These are phyloP conservation scores for Colletotrichum lentis DNA, from an alignment of 2,329 filamentous ascomycete species.

Conservation along the genomic window DNA sequence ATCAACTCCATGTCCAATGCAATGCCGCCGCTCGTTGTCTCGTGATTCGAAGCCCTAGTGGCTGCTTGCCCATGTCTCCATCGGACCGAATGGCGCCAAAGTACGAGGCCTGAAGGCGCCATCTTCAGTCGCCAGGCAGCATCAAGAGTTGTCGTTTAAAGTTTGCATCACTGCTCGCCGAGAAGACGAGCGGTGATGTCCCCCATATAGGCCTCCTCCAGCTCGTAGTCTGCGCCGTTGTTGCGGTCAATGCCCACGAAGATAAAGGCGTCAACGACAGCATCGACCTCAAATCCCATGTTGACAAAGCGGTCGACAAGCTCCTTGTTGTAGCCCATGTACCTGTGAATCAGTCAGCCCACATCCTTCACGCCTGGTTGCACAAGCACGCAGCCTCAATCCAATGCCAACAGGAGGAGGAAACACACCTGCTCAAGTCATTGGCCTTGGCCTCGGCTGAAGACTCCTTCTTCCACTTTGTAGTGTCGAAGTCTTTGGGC, in stretches of 20 bases:
- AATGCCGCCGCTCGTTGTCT: conserved; percentile 1
- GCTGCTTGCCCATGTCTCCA: neutral
- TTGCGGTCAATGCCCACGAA: conserved; percentile 83
- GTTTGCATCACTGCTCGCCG: conserved; percentile 67
- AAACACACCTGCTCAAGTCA: conserved; percentile 57
- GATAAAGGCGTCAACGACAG: conserved; percentile 85
- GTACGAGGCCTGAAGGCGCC: neutral
- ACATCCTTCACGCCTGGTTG: neutral
- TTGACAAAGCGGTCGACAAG: conserved; percentile 83
- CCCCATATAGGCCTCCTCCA: conserved; percentile 91
- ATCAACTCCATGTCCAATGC: conserved; percentile 31
- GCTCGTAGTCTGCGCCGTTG: conserved; percentile 79
- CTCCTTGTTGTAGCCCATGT: conserved; percentile 85
- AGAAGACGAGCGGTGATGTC: conserved; percentile 88
- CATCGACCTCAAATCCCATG: conserved; percentile 91
- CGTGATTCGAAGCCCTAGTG: neutral
- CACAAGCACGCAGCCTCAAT: neutral
- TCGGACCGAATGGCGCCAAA: neutral
- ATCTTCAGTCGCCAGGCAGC: neutral
- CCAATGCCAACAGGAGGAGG: neutral
- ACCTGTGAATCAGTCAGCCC: conserved; percentile 58
- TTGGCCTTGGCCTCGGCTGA: conserved; percentile 61
- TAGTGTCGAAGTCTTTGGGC: conserved; percentile 49
- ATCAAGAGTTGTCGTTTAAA: too few relatives aligned
- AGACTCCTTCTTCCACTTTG: conserved; percentile 58